Percentiles rank a stretch among this genome's conserved stretches.
Conservation (phyloP, 1,139 yeast genomes). For the Protomyces macrosporus region DNA sequence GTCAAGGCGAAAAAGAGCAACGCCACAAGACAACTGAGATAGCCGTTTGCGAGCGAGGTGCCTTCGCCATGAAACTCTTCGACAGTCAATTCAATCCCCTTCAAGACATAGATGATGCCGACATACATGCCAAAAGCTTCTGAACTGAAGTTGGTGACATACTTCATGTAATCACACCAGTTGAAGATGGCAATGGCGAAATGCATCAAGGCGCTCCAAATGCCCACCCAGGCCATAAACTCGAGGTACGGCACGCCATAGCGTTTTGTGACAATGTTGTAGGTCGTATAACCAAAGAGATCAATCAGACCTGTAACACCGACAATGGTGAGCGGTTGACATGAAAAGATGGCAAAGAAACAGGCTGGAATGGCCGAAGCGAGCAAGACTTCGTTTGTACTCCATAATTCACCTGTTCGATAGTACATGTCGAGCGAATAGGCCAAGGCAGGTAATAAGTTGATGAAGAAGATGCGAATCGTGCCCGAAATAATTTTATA, state of each 20-base stretch:
- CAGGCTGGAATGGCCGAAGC: constrained; percentile 86
- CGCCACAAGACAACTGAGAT: constrained; percentile 68
- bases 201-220: constrained; percentile 88
- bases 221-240: constrained; percentile 91
- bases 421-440: constrained; percentile 93
- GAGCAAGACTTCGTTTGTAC: constrained; percentile 81
- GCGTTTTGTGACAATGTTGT: constrained; percentile 61
- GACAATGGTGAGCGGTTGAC: constrained; percentile 92
- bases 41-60: constrained; percentile 53
- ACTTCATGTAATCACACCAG: constrained; percentile 61
- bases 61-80: constrained; percentile 54
- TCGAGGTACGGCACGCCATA: constrained; percentile 69
- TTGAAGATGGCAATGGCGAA: constrained; percentile 65
- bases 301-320: constrained; percentile 92
- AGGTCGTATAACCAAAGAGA: constrained; percentile 86
- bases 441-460: constrained; percentile 80
- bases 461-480: constrained; percentile 20
- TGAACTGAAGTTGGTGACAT: constrained; percentile 78
- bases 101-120: constrained; percentile 81
- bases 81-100: constrained; percentile 75
- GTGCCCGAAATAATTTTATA: constrained; percentile 59
- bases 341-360: constrained; percentile 75
- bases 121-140: constrained; percentile 92
- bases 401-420: constrained; percentile 80
- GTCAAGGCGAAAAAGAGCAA: constrained; percentile 73